phyloP scores from a whole-genome alignment of 2,329 filamentous ascomycete genomes.

The Didymella lethalis region DNA sequence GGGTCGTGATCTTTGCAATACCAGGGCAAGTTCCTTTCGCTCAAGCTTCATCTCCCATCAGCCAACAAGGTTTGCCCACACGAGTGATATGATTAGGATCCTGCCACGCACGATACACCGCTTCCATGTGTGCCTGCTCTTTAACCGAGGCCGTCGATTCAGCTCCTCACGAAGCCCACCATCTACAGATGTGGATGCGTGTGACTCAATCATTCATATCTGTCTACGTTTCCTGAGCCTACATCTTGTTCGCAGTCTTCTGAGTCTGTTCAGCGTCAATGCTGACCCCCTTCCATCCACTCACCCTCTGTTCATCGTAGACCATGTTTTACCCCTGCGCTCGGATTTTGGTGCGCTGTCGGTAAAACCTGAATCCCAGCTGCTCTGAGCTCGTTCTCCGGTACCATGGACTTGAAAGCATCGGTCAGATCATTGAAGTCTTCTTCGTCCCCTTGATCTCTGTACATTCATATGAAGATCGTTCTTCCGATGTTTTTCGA shows the following conservation, averaged over 20 bases:
- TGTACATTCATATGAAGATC: neutral
- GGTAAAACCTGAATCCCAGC: neutral
- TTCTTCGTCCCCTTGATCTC: neutral
- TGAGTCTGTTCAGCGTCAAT: neutral
- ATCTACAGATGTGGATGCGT: neutral
- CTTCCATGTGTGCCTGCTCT: no score
- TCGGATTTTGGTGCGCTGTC: neutral
- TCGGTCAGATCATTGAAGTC: neutral
- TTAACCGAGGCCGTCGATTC: neutral
- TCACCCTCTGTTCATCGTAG: neutral
- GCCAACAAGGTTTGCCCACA: no score
- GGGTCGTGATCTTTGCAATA: neutral
- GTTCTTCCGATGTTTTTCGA: neutral
- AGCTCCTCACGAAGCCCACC: neutral
- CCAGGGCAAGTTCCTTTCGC: no score
- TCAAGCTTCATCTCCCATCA: no score
- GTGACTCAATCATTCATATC: neutral
- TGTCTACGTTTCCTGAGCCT: neutral
- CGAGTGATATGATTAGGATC: no score
- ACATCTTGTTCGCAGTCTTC: neutral
- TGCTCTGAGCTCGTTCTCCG: neutral
- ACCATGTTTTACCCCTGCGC: neutral
- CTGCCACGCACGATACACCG: no score
- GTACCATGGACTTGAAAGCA: neutral
- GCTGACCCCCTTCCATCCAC: neutral